Conservation (phyloP, 1,284 basidiomycete species). For the Taiwanofungus camphoratus region DNA sequence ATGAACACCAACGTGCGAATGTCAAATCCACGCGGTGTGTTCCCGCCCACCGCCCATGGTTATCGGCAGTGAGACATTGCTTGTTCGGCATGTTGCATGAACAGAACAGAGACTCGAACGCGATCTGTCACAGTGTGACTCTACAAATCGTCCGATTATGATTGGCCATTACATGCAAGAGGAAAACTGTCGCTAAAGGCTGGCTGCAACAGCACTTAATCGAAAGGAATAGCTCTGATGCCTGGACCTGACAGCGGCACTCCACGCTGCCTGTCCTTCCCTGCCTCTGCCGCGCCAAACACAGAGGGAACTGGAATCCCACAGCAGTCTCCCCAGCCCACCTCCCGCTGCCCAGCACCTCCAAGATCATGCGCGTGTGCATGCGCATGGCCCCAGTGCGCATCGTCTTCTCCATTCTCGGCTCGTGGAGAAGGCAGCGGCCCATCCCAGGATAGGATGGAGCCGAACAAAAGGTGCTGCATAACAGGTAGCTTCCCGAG, state of each 20-base stretch:
- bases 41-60: no score
- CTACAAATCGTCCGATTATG: no score
- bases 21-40: no score
- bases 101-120: no score
- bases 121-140: no score
- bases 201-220: no score
- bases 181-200: no score
- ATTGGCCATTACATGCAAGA: no score
- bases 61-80: no score
- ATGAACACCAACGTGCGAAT: no score
- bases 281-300: slow-evolving; percentile 68
- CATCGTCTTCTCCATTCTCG: slow-evolving; percentile 38
- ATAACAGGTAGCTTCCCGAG: slow-evolving; percentile 93
- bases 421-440: slow-evolving; percentile 39
- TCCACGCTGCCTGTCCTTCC: slow-evolving; percentile 33
- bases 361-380: slow-evolving; percentile 42
- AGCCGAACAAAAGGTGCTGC: slow-evolving; percentile 95
- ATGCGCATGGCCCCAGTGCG: slow-evolving; percentile 55
- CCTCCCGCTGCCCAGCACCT: slow-evolving; percentile 41
- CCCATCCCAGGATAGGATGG: slow-evolving; percentile 71
- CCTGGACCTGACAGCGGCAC: slow-evolving; percentile 48
- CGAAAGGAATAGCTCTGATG: slow-evolving; percentile 81
- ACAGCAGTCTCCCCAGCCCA: slow-evolving; percentile 92
- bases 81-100: no score
- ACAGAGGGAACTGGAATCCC: slow-evolving; percentile 84